Evolutionary conservation across 768 basidiomycete genomes (phyloP).

Genomic region (Podaxis sp.): DNA sequence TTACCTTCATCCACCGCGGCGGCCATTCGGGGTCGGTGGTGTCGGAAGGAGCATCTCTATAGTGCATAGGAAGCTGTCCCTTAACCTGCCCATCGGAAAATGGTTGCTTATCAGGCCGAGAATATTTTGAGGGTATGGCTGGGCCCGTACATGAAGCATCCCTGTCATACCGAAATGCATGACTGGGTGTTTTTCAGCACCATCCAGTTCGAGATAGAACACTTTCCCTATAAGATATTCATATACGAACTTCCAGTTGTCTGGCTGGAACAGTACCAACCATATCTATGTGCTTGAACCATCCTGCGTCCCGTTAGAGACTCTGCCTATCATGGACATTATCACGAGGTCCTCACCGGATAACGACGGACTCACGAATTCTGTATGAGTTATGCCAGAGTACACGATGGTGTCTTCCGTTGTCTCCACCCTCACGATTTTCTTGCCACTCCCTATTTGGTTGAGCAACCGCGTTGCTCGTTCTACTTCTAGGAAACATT

Average conservation of each 20-base stretch:
- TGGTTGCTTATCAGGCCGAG: not conserved
- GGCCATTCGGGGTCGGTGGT: constrained; percentile 49
- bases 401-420: constrained; percentile 61
- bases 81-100: constrained; percentile 30
- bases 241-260: not conserved
- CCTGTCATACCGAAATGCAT: constrained; percentile 87
- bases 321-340: constrained; percentile 35
- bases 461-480: constrained; percentile 55
- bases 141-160: constrained; percentile 53
- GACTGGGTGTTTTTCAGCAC: constrained; percentile 58
- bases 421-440: constrained; percentile 53
- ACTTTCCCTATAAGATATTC: constrained; percentile 41
- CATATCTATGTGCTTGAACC: constrained; percentile 47
- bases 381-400: constrained; percentile 44
- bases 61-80: constrained; percentile 43
- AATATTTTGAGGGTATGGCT: constrained; percentile 14
- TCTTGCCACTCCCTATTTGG: constrained; percentile 46
- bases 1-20: constrained; percentile 62
- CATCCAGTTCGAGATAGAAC: constrained; percentile 65
- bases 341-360: constrained; percentile 1
- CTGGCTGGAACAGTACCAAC: constrained; percentile 22
- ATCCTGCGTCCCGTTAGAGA: constrained; percentile 50
- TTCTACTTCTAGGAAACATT: constrained; percentile 54
- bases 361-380: constrained; percentile 49
- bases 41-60: constrained; percentile 40